Evolutionary conservation across 2,329 filamentous ascomycete genomes (phyloP), one percentile per base, ranked within the genome.

Genomic region (Didymella segeticola): DNA sequence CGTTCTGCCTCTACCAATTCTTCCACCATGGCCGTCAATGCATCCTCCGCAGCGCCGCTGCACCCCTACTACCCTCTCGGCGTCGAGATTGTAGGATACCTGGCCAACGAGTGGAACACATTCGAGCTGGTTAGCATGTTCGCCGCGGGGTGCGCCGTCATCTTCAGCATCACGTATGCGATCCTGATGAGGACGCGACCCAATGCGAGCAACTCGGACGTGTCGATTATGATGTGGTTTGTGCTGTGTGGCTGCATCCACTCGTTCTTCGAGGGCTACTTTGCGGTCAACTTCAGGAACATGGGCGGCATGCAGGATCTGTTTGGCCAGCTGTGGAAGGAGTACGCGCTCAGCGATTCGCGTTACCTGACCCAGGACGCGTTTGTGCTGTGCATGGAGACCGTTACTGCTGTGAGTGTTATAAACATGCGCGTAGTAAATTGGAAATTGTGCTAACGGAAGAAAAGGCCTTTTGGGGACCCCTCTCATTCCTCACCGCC

Each of bases 301-400:
- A 82, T 96, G 71, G 85, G 86, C 0, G 79, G 83, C 10, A 85
- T 85, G 55, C 88, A 91, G 70, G 86, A 87, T 48, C 77, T 95
- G 7, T 88, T 93, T 51, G 90, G 88, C 2, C 91, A 96, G 78
- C 80, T 96, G 37, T 96, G 92, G 92, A 96, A 96, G 71, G 92
- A 96, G 75, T 96, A 96, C 72, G 83, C 90, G 3, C 82, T 93
- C 27, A 93, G 90, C 2, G 92, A 96, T 77, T 96, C 91, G 48
- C 83, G 92, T 36, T 96, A 96, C 69, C 79, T 96, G 63, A 92
- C 88, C 2, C 86, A 87, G 15, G 89, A 73, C 69, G 83, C 88
- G 1, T 92, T 96, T 66, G 91, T 95, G 63, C 79, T 96, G n/a
- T 93, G 89, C 72, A 88, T 96, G 74, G 92, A 96, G 80, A 86